A percentile compares a stretch with the other conserved stretches of the same genome.
phyloP scores from a whole-genome alignment of 1,284 basidiomycete genomes.

The Moesziomyces sp. region DNA sequence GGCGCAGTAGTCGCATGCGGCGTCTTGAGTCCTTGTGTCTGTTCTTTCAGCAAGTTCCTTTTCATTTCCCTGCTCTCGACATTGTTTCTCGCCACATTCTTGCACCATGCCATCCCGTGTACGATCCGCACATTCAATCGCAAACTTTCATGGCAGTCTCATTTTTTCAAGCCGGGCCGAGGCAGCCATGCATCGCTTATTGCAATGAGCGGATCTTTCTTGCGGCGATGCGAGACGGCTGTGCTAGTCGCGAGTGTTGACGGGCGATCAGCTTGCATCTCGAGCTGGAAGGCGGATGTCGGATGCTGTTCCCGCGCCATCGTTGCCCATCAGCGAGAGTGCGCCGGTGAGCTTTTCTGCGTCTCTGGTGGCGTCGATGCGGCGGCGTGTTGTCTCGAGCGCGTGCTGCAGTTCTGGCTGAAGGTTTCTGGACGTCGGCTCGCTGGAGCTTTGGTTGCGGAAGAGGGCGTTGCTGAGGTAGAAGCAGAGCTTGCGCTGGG shows the following conservation, averaged over 20 bases:
- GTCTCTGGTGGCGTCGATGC: conserved; percentile 5
- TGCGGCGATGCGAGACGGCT: too few relatives aligned
- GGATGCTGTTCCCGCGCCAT: not conserved
- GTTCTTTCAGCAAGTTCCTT: not conserved
- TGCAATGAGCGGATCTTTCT: too few relatives aligned
- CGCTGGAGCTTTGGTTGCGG: not conserved
- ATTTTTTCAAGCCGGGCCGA: too few relatives aligned
- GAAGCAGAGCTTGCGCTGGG: conserved; percentile 41
- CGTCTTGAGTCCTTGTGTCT: not conserved
- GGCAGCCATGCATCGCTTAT: too few relatives aligned
- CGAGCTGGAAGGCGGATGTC: not conserved
- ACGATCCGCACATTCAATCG: too few relatives aligned
- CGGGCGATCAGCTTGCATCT: not conserved
- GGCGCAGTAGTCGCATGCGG: conserved; percentile 3
- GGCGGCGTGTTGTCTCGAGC: not conserved
- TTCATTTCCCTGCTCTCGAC: not conserved
- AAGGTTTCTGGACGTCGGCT: not conserved
- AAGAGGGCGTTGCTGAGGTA: conserved; percentile 19
- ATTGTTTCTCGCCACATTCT: too few relatives aligned
- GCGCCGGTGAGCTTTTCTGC: conserved; percentile 32
- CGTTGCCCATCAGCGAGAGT: conserved; percentile 5
- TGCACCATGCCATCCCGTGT: too few relatives aligned
- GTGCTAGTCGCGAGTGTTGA: not conserved
- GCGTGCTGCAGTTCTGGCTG: conserved; percentile 7
- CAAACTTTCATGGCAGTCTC: too few relatives aligned